phyloP scores from a whole-genome alignment of 2,329 filamentous ascomycete species.

The Aspergillus sp. region DNA sequence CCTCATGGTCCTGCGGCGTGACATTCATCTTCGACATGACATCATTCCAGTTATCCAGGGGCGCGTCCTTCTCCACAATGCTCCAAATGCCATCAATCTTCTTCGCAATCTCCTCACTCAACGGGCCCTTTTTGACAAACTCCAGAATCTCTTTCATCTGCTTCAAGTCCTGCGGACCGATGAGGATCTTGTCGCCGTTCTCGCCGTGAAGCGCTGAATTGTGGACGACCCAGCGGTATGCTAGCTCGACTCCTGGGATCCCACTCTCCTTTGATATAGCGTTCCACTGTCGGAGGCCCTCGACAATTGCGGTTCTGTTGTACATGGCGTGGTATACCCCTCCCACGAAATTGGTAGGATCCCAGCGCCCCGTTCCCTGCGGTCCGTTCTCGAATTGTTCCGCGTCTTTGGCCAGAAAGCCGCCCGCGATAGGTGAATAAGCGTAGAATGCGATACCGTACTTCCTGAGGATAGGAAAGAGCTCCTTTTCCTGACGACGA shows the following conservation, averaged over 20 bases:
- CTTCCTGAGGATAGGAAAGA: conserved; percentile 52
- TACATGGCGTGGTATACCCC: conserved; percentile 30
- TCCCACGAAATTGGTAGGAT: conserved; percentile 24
- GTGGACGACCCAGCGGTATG: conserved; percentile 42
- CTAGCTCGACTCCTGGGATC: conserved; percentile 38
- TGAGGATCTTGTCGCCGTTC: conserved; percentile 25
- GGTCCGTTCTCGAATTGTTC: conserved; percentile 7
- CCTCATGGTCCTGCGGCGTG: too few species aligned
- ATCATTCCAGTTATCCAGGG: conserved; percentile 24
- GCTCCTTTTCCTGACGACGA: conserved; percentile 43
- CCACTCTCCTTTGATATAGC: conserved; percentile 28
- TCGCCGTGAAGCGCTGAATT: conserved; percentile 29
- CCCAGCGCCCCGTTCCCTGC: conserved; percentile 19
- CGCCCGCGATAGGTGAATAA: conserved; percentile 37
- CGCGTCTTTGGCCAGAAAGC: conserved; percentile 35
- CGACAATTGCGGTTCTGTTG: conserved; percentile 35
- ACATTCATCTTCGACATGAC: not conserved
- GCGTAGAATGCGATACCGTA: conserved; percentile 51
- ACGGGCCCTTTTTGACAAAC: conserved; percentile 52
- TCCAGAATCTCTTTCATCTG: conserved; percentile 27
- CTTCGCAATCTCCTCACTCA: conserved; percentile 26
- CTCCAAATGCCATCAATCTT: conserved; percentile 34
- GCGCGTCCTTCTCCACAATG: conserved; percentile 30
- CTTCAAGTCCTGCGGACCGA: conserved; percentile 24
- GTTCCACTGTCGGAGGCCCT: conserved; percentile 24